These are phyloP conservation scores for Colletotrichum nymphaeae DNA, from an alignment of 2,329 filamentous ascomycete species.

Conservation along the genomic window DNA sequence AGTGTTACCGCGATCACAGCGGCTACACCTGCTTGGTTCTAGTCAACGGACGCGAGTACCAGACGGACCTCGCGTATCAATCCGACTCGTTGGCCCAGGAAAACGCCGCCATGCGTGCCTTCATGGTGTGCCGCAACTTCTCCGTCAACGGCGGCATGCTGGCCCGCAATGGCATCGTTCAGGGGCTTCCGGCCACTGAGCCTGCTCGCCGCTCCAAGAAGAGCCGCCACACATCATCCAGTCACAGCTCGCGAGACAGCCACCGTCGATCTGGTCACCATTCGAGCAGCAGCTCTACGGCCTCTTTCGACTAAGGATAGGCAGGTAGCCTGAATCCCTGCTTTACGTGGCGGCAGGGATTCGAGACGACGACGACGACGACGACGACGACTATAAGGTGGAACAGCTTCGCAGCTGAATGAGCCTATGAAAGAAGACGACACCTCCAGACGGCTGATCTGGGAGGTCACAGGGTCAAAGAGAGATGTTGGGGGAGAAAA, in stretches of 20 bases:
- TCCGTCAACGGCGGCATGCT: conserved; percentile 96
- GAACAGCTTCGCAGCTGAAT: conserved; percentile 51
- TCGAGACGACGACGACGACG: conserved; percentile 35
- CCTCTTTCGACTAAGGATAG: conserved; percentile 62
- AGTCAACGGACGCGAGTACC: conserved; percentile 97
- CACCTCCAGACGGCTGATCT: background rate
- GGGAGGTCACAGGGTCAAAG: background rate
- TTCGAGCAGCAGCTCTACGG: conserved; percentile 72
- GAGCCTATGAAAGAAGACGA: conserved; percentile 35
- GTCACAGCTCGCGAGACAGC: conserved; percentile 52
- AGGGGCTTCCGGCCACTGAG: conserved; percentile 70
- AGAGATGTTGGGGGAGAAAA: background rate
- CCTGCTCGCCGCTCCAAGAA: conserved; percentile 61
- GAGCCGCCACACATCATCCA: conserved; percentile 60
- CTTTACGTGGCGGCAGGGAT: conserved; percentile 31
- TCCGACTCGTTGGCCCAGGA: conserved; percentile 87
- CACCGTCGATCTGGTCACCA: conserved; percentile 65
- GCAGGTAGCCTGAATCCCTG: conserved; percentile 2
- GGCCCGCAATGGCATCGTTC: conserved; percentile 75
- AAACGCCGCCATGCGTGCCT: conserved; percentile 94
- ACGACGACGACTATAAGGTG: conserved; percentile 45
- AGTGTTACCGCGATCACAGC: conserved; percentile 77
- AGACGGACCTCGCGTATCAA: conserved; percentile 87
- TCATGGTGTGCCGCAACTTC: conserved; percentile 98
- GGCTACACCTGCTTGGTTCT: conserved; percentile 92